Base-by-base conservation (phyloP, 176 grass and related monocot genomes). In the Zoysia japonica region DNA sequence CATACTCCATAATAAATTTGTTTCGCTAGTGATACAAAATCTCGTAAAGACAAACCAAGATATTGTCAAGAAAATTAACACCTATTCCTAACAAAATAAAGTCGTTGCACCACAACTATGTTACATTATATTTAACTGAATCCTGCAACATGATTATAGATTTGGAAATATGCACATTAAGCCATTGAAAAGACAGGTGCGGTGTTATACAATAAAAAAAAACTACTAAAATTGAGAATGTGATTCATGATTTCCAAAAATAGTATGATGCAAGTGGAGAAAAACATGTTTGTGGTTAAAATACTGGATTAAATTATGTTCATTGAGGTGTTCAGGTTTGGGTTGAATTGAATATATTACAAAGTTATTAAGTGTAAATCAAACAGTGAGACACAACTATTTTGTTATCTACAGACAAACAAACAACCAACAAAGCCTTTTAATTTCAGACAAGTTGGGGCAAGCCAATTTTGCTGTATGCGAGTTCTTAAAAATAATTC, bases 51-150 rank as follows among this genome's bases (percentile, higher is more conserved):
- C 19, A 46, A 78, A 79, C 11, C 5, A 39, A 3, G 13, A 28
- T 63, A 61, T 35, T 16, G 63, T 65, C 19, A 15, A 47, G 8
- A 45, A 45, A 47, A 47, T 28, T 28, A 47, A 47, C 45, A 47
- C 8, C 43, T 72, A 53, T 62, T 64, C 60, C 2, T 12, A 82
- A 65, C 38, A 73, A 82, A 62, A 62, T 51, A 4, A 81, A 71
- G 11, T 73, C 36, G 15, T 47, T 14, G 13, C 51, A 6, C n/a
- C 47, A 83, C 14, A 67, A 35, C 19, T 60, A 60, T 49, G 12
- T 49, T 80, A 40, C 41, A 71, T 53, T 43, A 6, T 72, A 49
- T 85, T 53, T n/a, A n/a, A 84, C 9, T 1, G 70, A 53, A 14
- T 45, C 46, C 56, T 44, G 8, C 1, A 9, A 49, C 20, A 50